Evolutionary conservation across 2,329 filamentous ascomycete genomes (phyloP), one percentile per base, ranked within the genome.

Genomic region (Aureobasidium sp.): DNA sequence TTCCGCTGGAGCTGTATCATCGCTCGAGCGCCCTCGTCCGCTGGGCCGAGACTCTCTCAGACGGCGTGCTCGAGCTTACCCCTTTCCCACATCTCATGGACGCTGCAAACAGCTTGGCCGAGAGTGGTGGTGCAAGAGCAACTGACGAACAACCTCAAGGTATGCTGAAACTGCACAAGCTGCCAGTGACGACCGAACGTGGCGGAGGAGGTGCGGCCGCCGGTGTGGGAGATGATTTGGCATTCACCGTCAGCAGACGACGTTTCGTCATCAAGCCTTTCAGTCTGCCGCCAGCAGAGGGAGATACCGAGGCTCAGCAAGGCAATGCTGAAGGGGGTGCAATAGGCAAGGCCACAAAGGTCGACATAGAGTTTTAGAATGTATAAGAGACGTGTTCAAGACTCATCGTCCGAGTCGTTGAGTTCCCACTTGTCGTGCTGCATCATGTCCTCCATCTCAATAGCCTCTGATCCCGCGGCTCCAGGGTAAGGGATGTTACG

Each of bases 241-340:
- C 91, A 5, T 99, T 99, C 73, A 92, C 87, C 64, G 77, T 99
- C 57, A 96, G 91, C 73, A 82, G 90, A 69, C 87, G 84, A 68
- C 92, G 90, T 57, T 85, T 99, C 67, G 83, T 90, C 42, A 91
- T 99, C 66, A 89, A 87, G 69, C 91, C 91, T 0, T 97, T 91
- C 74, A 94, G 89, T 72, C 79, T 99, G 47, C 94, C 94, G 29
- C 94, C 94, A 0, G 79, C 93, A 44, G 89, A 91, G 39, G 90
- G 88, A 1, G 90, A 91, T 66, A 82, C 77, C 47, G 84, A 85
- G 68, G 84, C 81, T 15, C 84, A 86, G 70, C 79, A 81, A 63
- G 78, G 68, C 44, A 52, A 75, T 62, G 73, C 69, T 45, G 65
- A 69, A 71, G 64, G 70, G 12, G 59, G 51, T 15, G 60, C 45